Base-by-base conservation (phyloP, 2,329 filamentous ascomycete species). In the Alternaria postmessia region DNA sequence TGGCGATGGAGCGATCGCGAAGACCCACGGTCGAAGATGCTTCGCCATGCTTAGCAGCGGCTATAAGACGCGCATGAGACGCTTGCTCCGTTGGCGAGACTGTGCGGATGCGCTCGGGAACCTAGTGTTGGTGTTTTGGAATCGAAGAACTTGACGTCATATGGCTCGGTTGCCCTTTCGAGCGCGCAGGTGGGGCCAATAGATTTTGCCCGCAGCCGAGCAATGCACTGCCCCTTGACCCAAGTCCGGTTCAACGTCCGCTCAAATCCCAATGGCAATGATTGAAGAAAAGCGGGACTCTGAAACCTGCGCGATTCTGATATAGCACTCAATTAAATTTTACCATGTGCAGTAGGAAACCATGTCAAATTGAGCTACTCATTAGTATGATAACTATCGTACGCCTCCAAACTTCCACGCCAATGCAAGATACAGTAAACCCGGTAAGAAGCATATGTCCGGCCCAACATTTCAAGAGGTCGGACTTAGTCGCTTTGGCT, bases 11-110 rank as follows among this genome's bases (percentile, higher is more conserved):
- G 20, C 16, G 22, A 54, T 32, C 36, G 39, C 42, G 24, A 43
- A 38, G 36, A 54, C 49, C 8, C 47, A 36, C 22, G 14, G 28
- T 24, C 44, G 52, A 49, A 32, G 34, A 57, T 51, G 39, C 54
- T 49, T 53, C 54, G 46, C 59, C 54, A 67, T 68, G 56, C 59
- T 64, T 68, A 52, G 60, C n/a, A 38, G 22, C 28, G 34, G 16
- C 28, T 16, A 57, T 55, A 22, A 22, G 32, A 34, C 16, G 18
- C 38, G 24, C 30, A 52, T 26, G 14, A 38, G 16, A 43, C 48
- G 42, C 38, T 52, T 53, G 20, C 30, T 39, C n/a, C 53, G 41
- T 46, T 41, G 32, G 39, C 22, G 30, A 52, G 49, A 22, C 34
- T 54, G 53, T 38, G 53, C 57, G 49, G 61, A 42, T 51, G 43